Percentiles rank a stretch among this genome's conserved stretches.
phyloP scores from a whole-genome alignment of 2,329 filamentous ascomycete genomes.

The Ceratocystis colombiana region DNA sequence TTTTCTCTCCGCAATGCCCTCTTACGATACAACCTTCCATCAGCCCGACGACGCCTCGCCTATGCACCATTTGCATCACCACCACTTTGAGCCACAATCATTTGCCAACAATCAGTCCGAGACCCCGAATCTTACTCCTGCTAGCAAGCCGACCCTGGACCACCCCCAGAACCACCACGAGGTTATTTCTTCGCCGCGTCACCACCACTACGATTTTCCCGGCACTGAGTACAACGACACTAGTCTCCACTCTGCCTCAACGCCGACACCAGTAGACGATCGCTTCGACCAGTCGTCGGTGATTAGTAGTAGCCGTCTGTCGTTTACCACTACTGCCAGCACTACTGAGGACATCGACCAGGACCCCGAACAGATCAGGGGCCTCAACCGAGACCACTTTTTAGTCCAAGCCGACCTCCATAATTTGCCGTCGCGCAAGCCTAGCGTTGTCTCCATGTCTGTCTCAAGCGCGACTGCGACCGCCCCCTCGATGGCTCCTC shows the following conservation, averaged over 20 bases:
- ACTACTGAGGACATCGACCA: not conserved
- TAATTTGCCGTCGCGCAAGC: constrained; percentile 20
- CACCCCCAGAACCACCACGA: not conserved
- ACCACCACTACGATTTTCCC: constrained; percentile 24
- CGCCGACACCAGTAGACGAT: constrained; percentile 23
- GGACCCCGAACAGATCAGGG: not conserved
- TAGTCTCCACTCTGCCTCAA: constrained; percentile 24
- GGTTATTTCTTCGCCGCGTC: constrained; percentile 8
- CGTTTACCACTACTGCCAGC: constrained; percentile 5
- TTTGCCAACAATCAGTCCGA: not conserved
- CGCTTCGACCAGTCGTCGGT: constrained; percentile 24
- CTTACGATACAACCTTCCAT: constrained; percentile 21
- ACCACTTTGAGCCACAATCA: constrained; percentile 11
- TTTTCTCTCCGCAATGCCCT: constrained; percentile 24
- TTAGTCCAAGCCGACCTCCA: constrained; percentile 16
- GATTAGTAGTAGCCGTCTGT: constrained; percentile 8
- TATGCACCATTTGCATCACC: constrained; percentile 21
- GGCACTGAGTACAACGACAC: constrained; percentile 24
- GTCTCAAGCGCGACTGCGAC: not conserved
- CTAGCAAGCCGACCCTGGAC: not conserved
- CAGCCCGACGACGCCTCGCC: constrained; percentile 20
- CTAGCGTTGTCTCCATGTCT: constrained; percentile 24
- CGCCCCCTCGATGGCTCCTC: not conserved
- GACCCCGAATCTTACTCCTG: not conserved
- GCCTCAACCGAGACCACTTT: constrained; percentile 18